Evolutionary conservation across 352 stramenopile species (phyloP), one percentile per base, ranked within the genome.

Genomic region (Globisporangium cystogenes): DNA sequence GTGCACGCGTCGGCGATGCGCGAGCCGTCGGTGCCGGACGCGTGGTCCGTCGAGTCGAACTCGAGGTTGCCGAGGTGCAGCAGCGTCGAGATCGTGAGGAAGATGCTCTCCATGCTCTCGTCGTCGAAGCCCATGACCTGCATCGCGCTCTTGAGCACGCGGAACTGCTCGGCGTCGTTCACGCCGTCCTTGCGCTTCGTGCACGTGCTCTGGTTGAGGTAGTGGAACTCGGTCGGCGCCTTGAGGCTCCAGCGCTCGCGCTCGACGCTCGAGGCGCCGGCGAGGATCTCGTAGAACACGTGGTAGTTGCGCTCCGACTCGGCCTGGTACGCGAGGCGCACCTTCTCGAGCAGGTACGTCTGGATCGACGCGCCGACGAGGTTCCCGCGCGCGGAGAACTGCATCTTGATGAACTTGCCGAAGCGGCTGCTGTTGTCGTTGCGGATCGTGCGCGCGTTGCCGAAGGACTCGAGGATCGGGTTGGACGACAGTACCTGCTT

Each of bases 401-500:
- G 77, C 60, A 99, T 91, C 68, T 99, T 93, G 74, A 98, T 99
- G 52, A 97, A 99, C 67, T 98, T 98, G 49, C 96, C 96, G 62
- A 99, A 99, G 11, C 96, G 85, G 59, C 65, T 90, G 37, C 87
- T 98, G 69, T 99, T 99, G 72, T 98, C 91, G 71, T 99, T 99
- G 12, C 96, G 82, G 43, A 98, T 88, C 16, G 96, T 99, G 33
- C 95, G 86, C 37, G 96, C 95, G 65, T 99, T 99, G 58, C 97
- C 97, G 70, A 99, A 99, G 3, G 93, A 93, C 70, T 99, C 97
- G n/a, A 99, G 76, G 51, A 99, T 96, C 41, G 97, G 96, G 71
- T 99, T 99, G 7, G 94, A 98, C 45, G 91, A 97, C 35, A 99
- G 74, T 43, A 99, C 93, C 51, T 97, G 81, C 57, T 87, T 78